Evolutionary conservation across 2,329 filamentous ascomycete genomes (phyloP).

Genomic region (Colletotrichum gloeosporioides): DNA sequence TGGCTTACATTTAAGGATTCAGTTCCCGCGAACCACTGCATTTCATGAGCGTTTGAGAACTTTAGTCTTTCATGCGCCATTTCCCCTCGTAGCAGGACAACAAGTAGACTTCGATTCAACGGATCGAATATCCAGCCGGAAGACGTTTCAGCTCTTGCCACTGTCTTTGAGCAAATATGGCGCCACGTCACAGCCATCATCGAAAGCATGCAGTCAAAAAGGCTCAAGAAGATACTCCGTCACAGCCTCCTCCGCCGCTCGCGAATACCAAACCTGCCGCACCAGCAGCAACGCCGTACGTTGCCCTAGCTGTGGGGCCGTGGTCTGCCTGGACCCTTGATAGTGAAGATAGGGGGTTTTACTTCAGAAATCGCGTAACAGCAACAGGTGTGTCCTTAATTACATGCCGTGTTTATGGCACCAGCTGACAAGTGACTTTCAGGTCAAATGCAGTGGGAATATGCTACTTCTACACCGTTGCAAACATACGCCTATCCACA

Average conservation of each 20-base stretch:
- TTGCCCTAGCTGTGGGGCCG: not conserved
- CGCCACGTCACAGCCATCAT: not conserved
- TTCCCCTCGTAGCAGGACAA: not conserved
- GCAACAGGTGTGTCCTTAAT: not conserved
- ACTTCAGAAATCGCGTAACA: not conserved
- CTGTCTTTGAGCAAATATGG: not conserved
- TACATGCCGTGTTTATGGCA: accelerated
- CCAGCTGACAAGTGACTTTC: not conserved
- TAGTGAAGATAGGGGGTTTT: not conserved
- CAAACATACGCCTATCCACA: not conserved
- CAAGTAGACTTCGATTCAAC: too few species aligned
- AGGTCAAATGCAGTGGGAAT: not conserved
- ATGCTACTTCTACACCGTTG: not conserved
- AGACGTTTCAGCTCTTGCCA: not conserved
- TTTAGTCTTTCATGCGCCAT: not conserved
- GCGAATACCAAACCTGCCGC: accelerated
- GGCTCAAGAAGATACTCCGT: not conserved
- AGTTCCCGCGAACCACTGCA: not conserved
- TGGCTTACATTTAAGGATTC: accelerated
- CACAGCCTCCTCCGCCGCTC: not conserved
- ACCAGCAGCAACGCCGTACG: not conserved
- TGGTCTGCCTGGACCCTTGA: conserved; percentile 3
- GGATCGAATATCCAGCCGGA: not conserved
- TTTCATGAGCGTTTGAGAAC: not conserved
- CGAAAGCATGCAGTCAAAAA: not conserved